A percentile compares a stretch with the other conserved stretches of the same genome.
Conservation (phyloP, 2,329 filamentous ascomycete species). For the Fusarium sp. region DNA sequence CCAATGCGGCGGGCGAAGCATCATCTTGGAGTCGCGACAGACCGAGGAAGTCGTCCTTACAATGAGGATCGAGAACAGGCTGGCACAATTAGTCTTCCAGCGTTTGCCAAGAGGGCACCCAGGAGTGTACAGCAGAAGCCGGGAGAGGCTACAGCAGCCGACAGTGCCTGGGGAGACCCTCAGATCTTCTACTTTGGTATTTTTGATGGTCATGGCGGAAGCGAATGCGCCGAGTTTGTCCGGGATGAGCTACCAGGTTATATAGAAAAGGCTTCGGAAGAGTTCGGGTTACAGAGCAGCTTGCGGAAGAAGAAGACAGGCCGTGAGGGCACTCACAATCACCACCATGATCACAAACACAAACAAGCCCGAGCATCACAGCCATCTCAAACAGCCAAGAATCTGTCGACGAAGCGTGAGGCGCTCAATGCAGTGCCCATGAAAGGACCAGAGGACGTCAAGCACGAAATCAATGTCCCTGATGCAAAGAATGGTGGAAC, state of each 20-base stretch:
- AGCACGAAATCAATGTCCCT: conserved; percentile 54
- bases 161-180: conserved; percentile 86
- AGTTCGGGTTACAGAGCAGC: conserved; percentile 84
- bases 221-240: conserved; percentile 88
- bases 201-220: conserved; percentile 95
- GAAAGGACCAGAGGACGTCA: conserved; percentile 62
- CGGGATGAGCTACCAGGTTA: conserved; percentile 88
- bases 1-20: conserved; percentile 94
- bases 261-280: conserved; percentile 81
- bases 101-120: conserved; percentile 88
- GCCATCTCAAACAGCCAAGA: conserved; percentile 18
- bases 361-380: conserved; percentile 27
- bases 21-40: conserved; percentile 86
- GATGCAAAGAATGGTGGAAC: conserved; percentile 50
- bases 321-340: conserved; percentile 40
- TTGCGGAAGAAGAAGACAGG: conserved; percentile 63
- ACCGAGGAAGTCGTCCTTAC: conserved; percentile 84
- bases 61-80: conserved; percentile 97
- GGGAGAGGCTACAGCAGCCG: conserved; percentile 75
- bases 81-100: conserved; percentile 91
- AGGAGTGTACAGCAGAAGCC: conserved; percentile 67
- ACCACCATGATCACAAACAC: conserved; percentile 41
- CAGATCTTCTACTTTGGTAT: conserved; percentile 98
- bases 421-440: conserved; percentile 58
- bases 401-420: conserved; percentile 40